phyloP scores from a whole-genome alignment of 208 protist species.

The Leishmania lainsoni region DNA sequence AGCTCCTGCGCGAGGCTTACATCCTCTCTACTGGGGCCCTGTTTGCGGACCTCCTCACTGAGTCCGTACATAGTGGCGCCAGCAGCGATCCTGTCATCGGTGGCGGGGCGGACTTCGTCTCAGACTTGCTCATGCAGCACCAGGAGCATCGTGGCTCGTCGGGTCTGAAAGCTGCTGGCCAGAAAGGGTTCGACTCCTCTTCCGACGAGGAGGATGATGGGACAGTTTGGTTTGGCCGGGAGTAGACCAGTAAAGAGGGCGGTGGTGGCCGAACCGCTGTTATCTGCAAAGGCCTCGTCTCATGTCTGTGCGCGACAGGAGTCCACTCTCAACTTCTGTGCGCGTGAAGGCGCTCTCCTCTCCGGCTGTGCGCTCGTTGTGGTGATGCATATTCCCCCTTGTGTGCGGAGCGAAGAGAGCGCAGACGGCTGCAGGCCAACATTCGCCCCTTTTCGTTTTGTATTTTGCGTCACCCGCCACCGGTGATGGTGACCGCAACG shows the following conservation, averaged over 20 bases:
- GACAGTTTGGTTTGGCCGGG: constrained; percentile 6
- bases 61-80: constrained; percentile 3
- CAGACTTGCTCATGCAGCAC: constrained; percentile 25
- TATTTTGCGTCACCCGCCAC: background rate
- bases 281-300: background rate
- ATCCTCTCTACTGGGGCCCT: constrained; percentile 56
- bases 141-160: constrained; percentile 14
- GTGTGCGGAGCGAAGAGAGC: background rate
- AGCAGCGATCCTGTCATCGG: constrained; percentile 5
- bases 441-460: background rate
- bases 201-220: constrained; percentile 26
- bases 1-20: constrained; percentile 55
- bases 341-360: too few species aligned
- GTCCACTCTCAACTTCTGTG: background rate
- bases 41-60: constrained; percentile 38
- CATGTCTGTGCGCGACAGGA: background rate
- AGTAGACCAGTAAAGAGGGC: background rate
- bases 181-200: constrained; percentile 26
- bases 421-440: background rate
- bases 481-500: background rate
- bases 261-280: background rate
- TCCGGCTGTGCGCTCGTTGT: background rate
- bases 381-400: background rate
- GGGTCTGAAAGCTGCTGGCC: background rate
- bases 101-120: constrained; percentile 20